Percentiles rank a stretch among this genome's conserved stretches.
These are phyloP conservation scores for Porogramme epimiltina DNA, from an alignment of 1,284 basidiomycete species.

Conservation along the genomic window DNA sequence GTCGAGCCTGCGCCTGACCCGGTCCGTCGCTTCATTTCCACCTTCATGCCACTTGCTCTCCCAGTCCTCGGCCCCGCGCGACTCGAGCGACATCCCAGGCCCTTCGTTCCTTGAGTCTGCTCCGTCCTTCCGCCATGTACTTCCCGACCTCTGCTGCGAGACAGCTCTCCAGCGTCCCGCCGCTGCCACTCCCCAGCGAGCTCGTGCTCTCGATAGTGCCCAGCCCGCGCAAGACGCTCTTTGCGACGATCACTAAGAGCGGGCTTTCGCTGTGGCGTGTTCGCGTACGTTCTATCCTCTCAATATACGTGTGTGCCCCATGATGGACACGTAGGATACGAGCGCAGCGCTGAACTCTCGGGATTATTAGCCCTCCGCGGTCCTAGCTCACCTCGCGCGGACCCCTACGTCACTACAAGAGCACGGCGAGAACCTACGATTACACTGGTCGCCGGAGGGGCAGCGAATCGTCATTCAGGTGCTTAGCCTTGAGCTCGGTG, in stretches of 20 bases:
- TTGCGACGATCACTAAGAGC: conserved; percentile 71
- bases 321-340: too few relatives aligned
- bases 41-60: conserved; percentile 14
- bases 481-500: conserved; percentile 27
- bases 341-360: too few relatives aligned
- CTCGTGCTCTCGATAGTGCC: conserved; percentile 60
- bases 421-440: conserved; percentile 76
- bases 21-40: background rate
- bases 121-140: conserved; percentile 58
- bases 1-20: too few relatives aligned
- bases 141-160: conserved; percentile 79
- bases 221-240: conserved; percentile 77
- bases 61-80: conserved; percentile 1
- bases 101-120: background rate
- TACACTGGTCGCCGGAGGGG: conserved; percentile 82
- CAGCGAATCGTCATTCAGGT: conserved; percentile 79
- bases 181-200: conserved; percentile 64
- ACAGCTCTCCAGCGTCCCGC: conserved; percentile 67
- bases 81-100: conserved; percentile 4
- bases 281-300: conserved; percentile 56
- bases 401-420: conserved; percentile 76
- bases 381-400: conserved; percentile 75
- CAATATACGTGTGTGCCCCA: too few relatives aligned
- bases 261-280: conserved; percentile 82
- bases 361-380: conserved; percentile 67